Percentiles rank a stretch among this genome's conserved stretches.
These are phyloP conservation scores for Chrysosporium keratinophilum DNA, from an alignment of 2,329 filamentous ascomycete species.

Conservation along the genomic window DNA sequence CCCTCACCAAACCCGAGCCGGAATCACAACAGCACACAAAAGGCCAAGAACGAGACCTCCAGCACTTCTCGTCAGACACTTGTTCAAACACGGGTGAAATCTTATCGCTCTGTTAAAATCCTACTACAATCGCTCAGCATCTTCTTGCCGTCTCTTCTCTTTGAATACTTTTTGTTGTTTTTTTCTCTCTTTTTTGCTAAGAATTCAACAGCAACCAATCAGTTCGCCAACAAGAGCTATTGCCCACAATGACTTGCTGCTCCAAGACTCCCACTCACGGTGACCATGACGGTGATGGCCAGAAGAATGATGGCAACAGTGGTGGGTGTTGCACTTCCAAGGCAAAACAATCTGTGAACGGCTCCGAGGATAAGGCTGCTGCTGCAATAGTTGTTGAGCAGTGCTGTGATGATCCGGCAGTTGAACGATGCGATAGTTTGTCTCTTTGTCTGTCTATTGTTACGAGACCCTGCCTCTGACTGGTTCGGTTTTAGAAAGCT, in stretches of 20 bases:
- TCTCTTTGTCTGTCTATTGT: neutral
- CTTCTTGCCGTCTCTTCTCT: neutral
- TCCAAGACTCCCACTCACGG: conserved; percentile 49
- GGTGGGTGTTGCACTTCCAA: neutral
- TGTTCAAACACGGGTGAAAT: conserved; percentile 2
- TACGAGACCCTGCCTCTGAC: neutral
- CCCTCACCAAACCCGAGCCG: neutral
- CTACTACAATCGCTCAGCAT: neutral
- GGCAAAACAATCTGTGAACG: neutral
- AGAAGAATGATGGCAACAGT: neutral
- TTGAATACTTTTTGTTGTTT: neutral
- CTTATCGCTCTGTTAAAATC: neutral
- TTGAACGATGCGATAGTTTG: conserved; percentile 10
- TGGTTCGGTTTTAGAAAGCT: conserved; percentile 8
- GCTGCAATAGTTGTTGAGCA: neutral
- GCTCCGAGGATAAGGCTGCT: neutral
- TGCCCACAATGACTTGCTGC: conserved; percentile 58
- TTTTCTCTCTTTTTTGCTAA: neutral
- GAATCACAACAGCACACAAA: neutral
- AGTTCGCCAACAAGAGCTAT: neutral
- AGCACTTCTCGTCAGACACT: neutral
- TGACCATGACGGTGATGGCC: neutral
- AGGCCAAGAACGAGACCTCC: neutral
- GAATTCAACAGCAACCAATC: neutral
- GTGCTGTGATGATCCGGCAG: conserved; percentile 3